Conservation (phyloP, 768 basidiomycete genomes). For the Filobasidium wieringae region DNA sequence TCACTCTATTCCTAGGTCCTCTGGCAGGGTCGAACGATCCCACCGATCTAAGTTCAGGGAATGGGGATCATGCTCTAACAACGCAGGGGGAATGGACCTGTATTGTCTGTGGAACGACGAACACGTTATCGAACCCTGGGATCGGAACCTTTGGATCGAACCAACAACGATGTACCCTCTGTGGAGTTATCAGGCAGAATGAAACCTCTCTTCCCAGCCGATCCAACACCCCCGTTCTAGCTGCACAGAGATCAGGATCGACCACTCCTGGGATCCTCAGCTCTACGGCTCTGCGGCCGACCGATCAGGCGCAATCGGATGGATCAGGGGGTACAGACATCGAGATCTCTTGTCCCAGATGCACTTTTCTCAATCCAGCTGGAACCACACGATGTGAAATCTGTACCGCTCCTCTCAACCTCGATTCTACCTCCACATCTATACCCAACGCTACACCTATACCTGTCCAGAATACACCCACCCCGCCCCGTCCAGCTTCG, state of each 20-base stretch:
- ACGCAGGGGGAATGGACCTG: constrained; percentile 56
- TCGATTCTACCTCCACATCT: constrained; percentile 13
- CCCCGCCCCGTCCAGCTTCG: too few species aligned
- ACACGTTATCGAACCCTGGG: too few species aligned
- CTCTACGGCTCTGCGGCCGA: too few species aligned
- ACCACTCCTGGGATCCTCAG: too few species aligned
- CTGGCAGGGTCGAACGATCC: too few species aligned
- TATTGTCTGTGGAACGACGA: constrained; percentile 69
- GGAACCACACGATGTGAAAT: constrained; percentile 69
- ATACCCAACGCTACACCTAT: not conserved
- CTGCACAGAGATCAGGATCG: too few species aligned
- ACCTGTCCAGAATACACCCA: not conserved
- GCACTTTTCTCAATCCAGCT: constrained; percentile 84
- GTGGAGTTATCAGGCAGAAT: constrained; percentile 31
- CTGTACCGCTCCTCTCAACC: constrained; percentile 59
- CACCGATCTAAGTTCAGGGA: too few species aligned
- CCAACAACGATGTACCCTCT: not conserved
- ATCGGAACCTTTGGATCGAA: constrained; percentile 13
- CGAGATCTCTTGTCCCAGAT: constrained; percentile 60
- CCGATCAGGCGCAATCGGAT: not conserved
- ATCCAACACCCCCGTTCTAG: too few species aligned
- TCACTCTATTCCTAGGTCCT: constrained; percentile 63
- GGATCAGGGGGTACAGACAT: not conserved
- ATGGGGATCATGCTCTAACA: too few species aligned
- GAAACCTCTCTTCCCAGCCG: too few species aligned